phyloP scores from a whole-genome alignment of 2,329 filamentous ascomycete genomes.

The Fusarium staphyleae region DNA sequence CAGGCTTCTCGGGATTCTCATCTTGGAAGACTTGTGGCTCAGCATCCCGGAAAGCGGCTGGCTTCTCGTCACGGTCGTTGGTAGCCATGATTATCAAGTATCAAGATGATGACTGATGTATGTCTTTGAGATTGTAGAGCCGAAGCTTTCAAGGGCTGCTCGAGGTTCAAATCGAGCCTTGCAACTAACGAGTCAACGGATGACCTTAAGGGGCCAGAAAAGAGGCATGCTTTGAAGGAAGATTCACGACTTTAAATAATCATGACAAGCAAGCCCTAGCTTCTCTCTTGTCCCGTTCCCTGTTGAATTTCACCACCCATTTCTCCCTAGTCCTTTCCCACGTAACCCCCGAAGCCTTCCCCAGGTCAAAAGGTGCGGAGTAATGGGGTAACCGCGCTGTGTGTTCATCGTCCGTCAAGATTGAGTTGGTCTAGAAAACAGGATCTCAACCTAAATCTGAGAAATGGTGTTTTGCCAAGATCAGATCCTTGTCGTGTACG shows the following conservation, averaged over 20 bases:
- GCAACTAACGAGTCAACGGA: too few species aligned
- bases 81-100: conserved; percentile 14
- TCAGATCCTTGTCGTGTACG: background rate
- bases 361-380: conserved; percentile 30
- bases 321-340: background rate
- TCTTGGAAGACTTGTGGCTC: conserved; percentile 34
- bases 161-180: background rate
- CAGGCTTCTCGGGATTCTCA: conserved; percentile 27
- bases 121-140: background rate
- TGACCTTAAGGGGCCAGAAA: too few species aligned
- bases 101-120: background rate
- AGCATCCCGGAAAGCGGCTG: conserved; percentile 9
- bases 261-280: background rate
- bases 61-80: conserved; percentile 14
- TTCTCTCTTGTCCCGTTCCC: too few species aligned
- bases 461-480: background rate
- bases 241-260: too few species aligned
- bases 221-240: too few species aligned
- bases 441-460: background rate
- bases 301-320: too few species aligned
- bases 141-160: background rate
- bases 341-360: background rate
- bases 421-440: conserved; percentile 27
- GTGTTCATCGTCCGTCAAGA: conserved; percentile 16
- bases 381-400: conserved; percentile 1